A percentile compares a stretch with the other conserved stretches of the same genome.
phyloP scores from a whole-genome alignment of 352 stramenopile species.

The Pythium scleroteichum region DNA sequence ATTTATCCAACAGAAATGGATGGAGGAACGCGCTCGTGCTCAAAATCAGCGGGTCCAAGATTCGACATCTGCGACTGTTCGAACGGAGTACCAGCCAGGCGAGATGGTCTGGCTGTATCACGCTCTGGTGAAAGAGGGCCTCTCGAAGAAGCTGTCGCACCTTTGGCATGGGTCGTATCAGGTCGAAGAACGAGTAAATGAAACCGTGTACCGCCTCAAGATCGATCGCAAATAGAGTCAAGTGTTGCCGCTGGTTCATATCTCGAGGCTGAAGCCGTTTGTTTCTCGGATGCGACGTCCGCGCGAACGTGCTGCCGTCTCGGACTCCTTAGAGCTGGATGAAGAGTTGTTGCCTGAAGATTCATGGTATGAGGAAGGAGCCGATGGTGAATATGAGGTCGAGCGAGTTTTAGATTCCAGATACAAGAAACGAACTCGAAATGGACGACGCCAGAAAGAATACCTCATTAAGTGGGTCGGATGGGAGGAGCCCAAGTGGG shows the following conservation, averaged over 20 bases:
- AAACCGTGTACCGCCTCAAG: constrained; percentile 7
- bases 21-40: constrained; percentile 2
- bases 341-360: constrained; percentile 18
- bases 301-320: neutral
- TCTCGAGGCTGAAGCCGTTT: constrained; percentile 18
- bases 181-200: constrained; percentile 7
- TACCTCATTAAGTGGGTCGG: constrained; percentile 31
- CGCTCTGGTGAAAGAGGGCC: neutral
- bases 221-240: neutral
- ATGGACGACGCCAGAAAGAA: constrained; percentile 21
- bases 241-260: constrained; percentile 6
- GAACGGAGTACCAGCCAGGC: constrained; percentile 5
- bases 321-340: constrained; percentile 1
- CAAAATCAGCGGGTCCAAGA: constrained; percentile 1
- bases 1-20: constrained; percentile 10
- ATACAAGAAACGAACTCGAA: neutral
- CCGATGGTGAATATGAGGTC: constrained; percentile 18
- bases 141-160: constrained; percentile 9
- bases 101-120: constrained; percentile 17
- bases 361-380: constrained; percentile 4
- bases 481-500: constrained; percentile 28
- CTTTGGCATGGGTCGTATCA: constrained; percentile 16
- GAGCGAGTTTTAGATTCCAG: constrained; percentile 13
- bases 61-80: neutral
- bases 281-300: constrained; percentile 2